A percentile compares a stretch with the other conserved stretches of the same genome.
Evolutionary conservation across 495 filamentous ascomycete genomes (phyloP).

Genomic region (Penicillium mononematosum): DNA sequence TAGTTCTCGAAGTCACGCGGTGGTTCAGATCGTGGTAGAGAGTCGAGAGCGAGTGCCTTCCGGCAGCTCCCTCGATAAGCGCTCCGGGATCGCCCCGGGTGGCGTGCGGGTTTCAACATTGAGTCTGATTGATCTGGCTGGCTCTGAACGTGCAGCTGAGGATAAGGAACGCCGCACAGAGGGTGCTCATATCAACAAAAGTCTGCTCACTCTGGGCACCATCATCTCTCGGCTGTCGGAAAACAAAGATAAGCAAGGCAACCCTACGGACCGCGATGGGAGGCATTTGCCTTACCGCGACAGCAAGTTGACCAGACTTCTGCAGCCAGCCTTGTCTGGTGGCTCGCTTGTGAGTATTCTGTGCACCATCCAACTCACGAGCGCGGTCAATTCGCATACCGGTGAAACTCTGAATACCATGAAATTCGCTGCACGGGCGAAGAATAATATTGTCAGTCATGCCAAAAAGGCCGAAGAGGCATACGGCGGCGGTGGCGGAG

Average conservation of each 20-base stretch:
- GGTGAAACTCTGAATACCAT: slow-evolving; percentile 92
- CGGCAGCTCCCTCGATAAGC: slow-evolving; percentile 63
- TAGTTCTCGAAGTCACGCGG: slow-evolving; percentile 95
- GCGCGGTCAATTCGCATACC: slow-evolving; percentile 64
- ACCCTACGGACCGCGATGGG: slow-evolving; percentile 70
- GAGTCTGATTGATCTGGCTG: slow-evolving; percentile 93
- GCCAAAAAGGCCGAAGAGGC: slow-evolving; percentile 94
- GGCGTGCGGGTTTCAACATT: slow-evolving; percentile 94
- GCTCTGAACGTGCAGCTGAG: slow-evolving; percentile 93
- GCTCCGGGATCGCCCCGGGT: slow-evolving; percentile 75
- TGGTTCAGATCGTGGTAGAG: slow-evolving; percentile 98
- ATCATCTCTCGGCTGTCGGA: slow-evolving; percentile 88
- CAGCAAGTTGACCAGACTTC: slow-evolving; percentile 89
- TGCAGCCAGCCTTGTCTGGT: slow-evolving; percentile 91
- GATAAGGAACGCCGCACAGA: slow-evolving; percentile 92
- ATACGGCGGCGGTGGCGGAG: slow-evolving; percentile 64
- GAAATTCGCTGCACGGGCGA: slow-evolving; percentile 93
- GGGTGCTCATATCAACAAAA: slow-evolving; percentile 98
- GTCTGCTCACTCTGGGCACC: slow-evolving; percentile 88
- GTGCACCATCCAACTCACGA: slow-evolving; percentile 84
- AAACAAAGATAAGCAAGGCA: slow-evolving; percentile 78
- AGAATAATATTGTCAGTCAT: slow-evolving; percentile 97
- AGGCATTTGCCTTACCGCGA: slow-evolving; percentile 95
- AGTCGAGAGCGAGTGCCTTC: slow-evolving; percentile 77
- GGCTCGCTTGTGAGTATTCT: slow-evolving; percentile 95